Conservation (phyloP, 2,329 filamentous ascomycete species). For the Fusarium cyanostomum region DNA sequence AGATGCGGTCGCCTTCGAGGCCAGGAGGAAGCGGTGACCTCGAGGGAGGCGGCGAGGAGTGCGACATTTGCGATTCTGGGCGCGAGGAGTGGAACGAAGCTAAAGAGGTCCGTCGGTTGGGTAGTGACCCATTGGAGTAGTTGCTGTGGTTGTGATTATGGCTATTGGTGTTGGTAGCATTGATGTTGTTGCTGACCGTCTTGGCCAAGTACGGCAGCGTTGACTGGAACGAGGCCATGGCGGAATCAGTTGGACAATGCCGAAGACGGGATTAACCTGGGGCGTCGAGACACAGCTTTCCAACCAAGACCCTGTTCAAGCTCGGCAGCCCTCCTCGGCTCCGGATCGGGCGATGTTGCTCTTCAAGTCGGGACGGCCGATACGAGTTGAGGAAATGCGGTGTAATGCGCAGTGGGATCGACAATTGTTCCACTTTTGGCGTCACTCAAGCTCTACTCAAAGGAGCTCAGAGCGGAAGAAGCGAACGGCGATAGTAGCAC, state of each 20-base stretch:
- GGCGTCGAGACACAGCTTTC: slow-evolving; percentile 17
- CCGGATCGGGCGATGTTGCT: slow-evolving; percentile 33
- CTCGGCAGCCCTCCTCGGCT: slow-evolving; percentile 32
- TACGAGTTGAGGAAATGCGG: slow-evolving; percentile 34
- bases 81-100: slow-evolving; percentile 71
- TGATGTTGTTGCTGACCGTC: slow-evolving; percentile 37
- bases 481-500: slow-evolving; percentile 11
- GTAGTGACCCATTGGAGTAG: slow-evolving; percentile 46
- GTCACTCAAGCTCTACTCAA: slow-evolving; percentile 27
- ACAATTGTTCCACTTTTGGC: slow-evolving; percentile 33
- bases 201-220: slow-evolving; percentile 56
- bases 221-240: slow-evolving; percentile 45
- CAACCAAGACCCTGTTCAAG: slow-evolving; percentile 13
- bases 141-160: slow-evolving; percentile 50
- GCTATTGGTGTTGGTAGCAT: slow-evolving; percentile 23
- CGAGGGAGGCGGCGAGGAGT: slow-evolving; percentile 61
- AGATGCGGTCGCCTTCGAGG: slow-evolving; percentile 62
- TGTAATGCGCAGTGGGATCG: slow-evolving; percentile 39
- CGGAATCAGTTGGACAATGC: slow-evolving; percentile 24
- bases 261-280: slow-evolving; percentile 22
- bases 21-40: slow-evolving; percentile 64
- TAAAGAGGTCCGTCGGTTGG: slow-evolving; percentile 63
- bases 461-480: slow-evolving; percentile 1
- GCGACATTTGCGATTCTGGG: slow-evolving; percentile 67
- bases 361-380: slow-evolving; percentile 28